Evolutionary conservation across 495 filamentous ascomycete genomes (phyloP).

Genomic region (Trichoderma reesei): DNA sequence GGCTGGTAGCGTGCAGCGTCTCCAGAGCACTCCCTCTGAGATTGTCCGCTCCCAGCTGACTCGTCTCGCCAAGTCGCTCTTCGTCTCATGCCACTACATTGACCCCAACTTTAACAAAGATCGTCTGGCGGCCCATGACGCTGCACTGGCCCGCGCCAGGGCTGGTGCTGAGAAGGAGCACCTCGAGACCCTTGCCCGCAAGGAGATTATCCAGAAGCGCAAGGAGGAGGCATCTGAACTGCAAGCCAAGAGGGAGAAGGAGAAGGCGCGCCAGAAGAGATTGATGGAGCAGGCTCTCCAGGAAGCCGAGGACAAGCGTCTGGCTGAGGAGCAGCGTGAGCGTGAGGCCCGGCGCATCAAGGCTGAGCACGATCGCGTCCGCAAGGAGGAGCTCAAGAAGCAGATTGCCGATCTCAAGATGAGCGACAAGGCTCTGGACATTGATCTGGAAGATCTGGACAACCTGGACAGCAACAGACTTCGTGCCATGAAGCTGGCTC

Average conservation of each 20-base stretch:
- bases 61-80: slow-evolving; percentile 82
- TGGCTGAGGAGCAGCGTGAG: slow-evolving; percentile 81
- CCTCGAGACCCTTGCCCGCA: slow-evolving; percentile 74
- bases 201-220: slow-evolving; percentile 87
- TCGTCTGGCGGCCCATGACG: slow-evolving; percentile 67
- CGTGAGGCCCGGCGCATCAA: slow-evolving; percentile 82
- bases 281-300: slow-evolving; percentile 74
- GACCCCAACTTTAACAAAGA: slow-evolving; percentile 78
- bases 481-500: slow-evolving; percentile 85
- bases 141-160: slow-evolving; percentile 68
- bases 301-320: slow-evolving; percentile 76
- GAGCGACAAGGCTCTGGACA: slow-evolving; percentile 66
- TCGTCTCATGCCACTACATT: slow-evolving; percentile 87
- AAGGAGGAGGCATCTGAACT: slow-evolving; percentile 86
- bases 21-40: slow-evolving; percentile 95
- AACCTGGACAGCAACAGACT: slow-evolving; percentile 83
- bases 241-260: slow-evolving; percentile 77
- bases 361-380: slow-evolving; percentile 84
- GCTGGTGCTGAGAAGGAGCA: slow-evolving; percentile 88
- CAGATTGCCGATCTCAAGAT: slow-evolving; percentile 90
- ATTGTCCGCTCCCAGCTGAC: slow-evolving; percentile 93
- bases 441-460: slow-evolving; percentile 63
- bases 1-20: slow-evolving; percentile 74
- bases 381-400: slow-evolving; percentile 87
- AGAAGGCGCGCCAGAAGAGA: slow-evolving; percentile 77